Evolutionary conservation across 345 rosid species (phyloP).

Genomic region (Trapa bicornis): DNA sequence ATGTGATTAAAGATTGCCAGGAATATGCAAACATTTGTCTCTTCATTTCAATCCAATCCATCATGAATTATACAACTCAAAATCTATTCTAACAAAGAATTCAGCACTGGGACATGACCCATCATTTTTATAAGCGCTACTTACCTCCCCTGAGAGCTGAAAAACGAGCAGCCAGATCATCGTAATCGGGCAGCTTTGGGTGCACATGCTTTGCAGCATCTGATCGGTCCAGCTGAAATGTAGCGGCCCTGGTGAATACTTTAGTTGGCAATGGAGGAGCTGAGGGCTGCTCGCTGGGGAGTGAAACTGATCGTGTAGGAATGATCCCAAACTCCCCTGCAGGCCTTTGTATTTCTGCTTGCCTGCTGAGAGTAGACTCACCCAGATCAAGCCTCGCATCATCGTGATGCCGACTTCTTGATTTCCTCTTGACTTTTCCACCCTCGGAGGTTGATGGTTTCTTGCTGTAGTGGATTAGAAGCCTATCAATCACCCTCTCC

Average conservation of each 20-base stretch:
- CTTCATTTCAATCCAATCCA: too few species aligned
- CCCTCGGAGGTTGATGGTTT: conserved; percentile 53
- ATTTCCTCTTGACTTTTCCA: conserved; percentile 27
- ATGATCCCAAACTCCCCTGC: conserved; percentile 24
- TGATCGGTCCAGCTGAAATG: conserved; percentile 67
- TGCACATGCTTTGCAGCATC: conserved; percentile 69
- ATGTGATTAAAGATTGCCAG: background rate
- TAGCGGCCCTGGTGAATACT: conserved; percentile 47
- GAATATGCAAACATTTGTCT: background rate
- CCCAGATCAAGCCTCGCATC: conserved; percentile 14
- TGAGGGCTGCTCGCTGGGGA: conserved; percentile 42
- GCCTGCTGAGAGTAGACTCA: conserved; percentile 15
- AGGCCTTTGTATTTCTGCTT: background rate
- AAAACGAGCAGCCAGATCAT: conserved; percentile 80
- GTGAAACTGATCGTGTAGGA: conserved; percentile 53
- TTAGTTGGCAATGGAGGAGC: conserved; percentile 32
- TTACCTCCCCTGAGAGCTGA: conserved; percentile 72
- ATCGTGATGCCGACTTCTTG: conserved; percentile 39
- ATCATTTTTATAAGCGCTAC: background rate
- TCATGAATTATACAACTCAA: too few species aligned
- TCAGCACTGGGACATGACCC: too few species aligned
- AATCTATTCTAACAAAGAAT: too few species aligned
- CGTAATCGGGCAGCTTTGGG: conserved; percentile 90
- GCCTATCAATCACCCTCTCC: conserved; percentile 76
- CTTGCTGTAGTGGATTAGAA: conserved; percentile 78